These are phyloP conservation scores for Fraxinus paxiana DNA, from an alignment of 305 asterid genomes.

Conservation along the genomic window DNA sequence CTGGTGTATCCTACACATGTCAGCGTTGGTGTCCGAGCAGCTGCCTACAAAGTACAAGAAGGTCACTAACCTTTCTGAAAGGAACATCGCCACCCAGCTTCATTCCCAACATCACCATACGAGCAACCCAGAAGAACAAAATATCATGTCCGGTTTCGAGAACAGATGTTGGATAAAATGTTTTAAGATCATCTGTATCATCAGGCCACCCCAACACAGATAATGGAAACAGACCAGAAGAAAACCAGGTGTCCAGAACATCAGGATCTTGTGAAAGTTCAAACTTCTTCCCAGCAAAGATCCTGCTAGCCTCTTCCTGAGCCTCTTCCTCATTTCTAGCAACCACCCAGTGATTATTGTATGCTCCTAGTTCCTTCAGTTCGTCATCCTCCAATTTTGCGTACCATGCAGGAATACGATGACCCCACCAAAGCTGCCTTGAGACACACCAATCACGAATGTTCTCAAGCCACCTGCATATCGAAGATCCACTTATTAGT, in stretches of 20 bases:
- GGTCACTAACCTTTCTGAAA: slow-evolving; percentile 60
- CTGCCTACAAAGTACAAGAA: background rate
- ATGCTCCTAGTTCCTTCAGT: slow-evolving; percentile 63
- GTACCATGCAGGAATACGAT: slow-evolving; percentile 93
- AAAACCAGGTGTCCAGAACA: slow-evolving; percentile 96
- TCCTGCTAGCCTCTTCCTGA: slow-evolving; percentile 48
- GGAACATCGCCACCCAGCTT: slow-evolving; percentile 92
- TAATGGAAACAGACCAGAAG: slow-evolving; percentile 85
- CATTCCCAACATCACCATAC: slow-evolving; percentile 95
- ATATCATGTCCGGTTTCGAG: slow-evolving; percentile 98
- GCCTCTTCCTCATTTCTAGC: slow-evolving; percentile 77
- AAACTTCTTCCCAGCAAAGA: slow-evolving; percentile 56
- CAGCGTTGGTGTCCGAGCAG: background rate
- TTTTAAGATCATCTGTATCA: slow-evolving; percentile 61
- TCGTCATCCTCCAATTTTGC: slow-evolving; percentile 63
- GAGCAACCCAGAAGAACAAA: slow-evolving; percentile 96
- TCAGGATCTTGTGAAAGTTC: slow-evolving; percentile 81
- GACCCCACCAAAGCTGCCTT: slow-evolving; percentile 99
- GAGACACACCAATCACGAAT: slow-evolving; percentile 98
- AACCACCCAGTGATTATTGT: slow-evolving; percentile 73
- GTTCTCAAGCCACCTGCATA: slow-evolving; percentile 89
- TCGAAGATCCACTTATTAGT: slow-evolving; percentile 6
- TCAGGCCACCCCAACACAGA: slow-evolving; percentile 96
- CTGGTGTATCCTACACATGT: background rate
- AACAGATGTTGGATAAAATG: slow-evolving; percentile 84